Base-by-base conservation (phyloP, 2,329 filamentous ascomycete genomes). In the Phoma herbarum region DNA sequence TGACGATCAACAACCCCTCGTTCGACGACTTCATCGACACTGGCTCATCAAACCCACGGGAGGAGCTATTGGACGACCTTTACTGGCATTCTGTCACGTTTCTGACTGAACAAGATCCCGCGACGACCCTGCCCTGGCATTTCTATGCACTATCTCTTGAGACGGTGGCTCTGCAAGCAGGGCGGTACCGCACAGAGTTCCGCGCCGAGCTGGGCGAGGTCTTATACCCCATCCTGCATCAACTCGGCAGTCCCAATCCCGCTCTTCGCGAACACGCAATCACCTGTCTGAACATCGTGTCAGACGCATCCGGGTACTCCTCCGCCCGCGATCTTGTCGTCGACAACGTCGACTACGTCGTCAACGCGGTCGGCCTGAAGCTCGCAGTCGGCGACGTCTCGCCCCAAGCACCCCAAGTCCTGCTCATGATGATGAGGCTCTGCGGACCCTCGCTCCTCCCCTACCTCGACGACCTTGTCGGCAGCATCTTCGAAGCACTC, bases 271-370 rank as follows among this genome's bases (percentile, higher is more conserved):
- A 86, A 29, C 93, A 98, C 75, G 92, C 94, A 5, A 90, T 97
- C 62, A 86, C 88, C 4, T 90, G 91, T 33, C 82, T 99, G 14
- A 95, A 97, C 70, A 86, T 88, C 18, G 82, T 97, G n/a, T 89
- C 94, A 1, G 72, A 78, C 2, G 84, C 89, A 0, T 97, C 92
- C 68, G 87, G 85, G 2, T 99, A 98, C 69, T 61, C 73, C 0
- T 88, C 84, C 67, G 90, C 94, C 4, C 89, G 90, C 25, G 87
- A 91, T 16, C 81, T 99, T 64, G 89, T 99, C 37, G 86, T 98
- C 26, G 88, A 90, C 51, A 99, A 99, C 61, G 93, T 92, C 16
- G 95, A 99, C 76, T 99, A 99, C 75, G 90, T 99, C 78, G 89
- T 98, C 60, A 98, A 98, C 72, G 92, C 95, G 0, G 87, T 99